Base-by-base conservation (phyloP, 1,284 basidiomycete species). In the Ganoderma sinense region DNA sequence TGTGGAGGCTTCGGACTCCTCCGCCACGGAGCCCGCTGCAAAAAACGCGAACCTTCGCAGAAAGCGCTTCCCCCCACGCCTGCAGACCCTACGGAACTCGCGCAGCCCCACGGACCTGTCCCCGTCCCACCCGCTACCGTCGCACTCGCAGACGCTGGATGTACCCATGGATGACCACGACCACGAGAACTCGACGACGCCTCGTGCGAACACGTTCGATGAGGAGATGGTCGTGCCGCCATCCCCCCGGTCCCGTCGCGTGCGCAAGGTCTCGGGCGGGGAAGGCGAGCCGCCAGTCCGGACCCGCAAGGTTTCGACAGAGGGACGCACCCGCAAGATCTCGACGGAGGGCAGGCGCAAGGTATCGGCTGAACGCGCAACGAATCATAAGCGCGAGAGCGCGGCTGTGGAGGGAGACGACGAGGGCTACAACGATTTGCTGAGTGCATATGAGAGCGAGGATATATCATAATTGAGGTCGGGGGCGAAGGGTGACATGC, bases 391-490 rank as follows among this genome's bases (percentile, higher is more conserved):
- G 63, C 82, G 87, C 61, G 88, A 90, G 55, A 92, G 89, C 75
- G 87, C 84, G 36, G 91, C 90, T 0, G 89, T 91, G 64, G 91
- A 93, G 67, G 92, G 92, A 2, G 91, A 93, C 71, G 92, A 93
- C 72, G 92, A 93, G 77, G 91, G 90, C 7, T 94, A 93, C 69
- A 91, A 91, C 71, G 92, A 93, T 39, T 77, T 94, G 67, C 78
- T 94, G 72, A 92, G 90, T 77, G 91, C 91, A 31, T 94, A 94
- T 75, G 92, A 93, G 80, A 93, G 92, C 75, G 92, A 93, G 70
- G 81, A 80, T 45, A 76, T 75, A 36, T 65, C 40, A 26, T 23
- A 10, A 13, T 20, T 33, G 43, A 40, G 31, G 4, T 23, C 26
- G 59, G n/a, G 5, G 4, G 39, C 13, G 59, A 18, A 18, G 48